Evolutionary conservation across 2,329 filamentous ascomycete species (phyloP), one percentile per base, ranked within the genome.

Genomic region (Nemania sp.): DNA sequence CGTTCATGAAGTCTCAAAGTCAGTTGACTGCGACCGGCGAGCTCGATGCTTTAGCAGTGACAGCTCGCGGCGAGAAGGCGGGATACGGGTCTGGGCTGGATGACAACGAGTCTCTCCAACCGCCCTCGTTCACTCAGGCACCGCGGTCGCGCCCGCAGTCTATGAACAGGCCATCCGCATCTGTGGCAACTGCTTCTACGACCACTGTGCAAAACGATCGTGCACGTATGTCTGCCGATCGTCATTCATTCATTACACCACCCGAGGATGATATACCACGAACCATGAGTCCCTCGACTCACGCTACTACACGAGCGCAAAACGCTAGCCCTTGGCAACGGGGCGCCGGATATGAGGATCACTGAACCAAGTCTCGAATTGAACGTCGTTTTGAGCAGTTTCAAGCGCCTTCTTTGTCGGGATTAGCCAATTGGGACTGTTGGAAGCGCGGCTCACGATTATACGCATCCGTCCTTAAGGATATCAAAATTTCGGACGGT

Each of bases 1-100:
- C 92, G 8, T 97, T 97, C 76, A 96, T 97, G 85, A 97, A 97
- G 78, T 96, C 91, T 12, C 89, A 94, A 72, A 89, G 89, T 5
- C 87, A 93, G 67, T 78, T 96, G 49, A 83, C 74, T 40, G 75
- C 79, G 14, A 90, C 88, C 4, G 96, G 91, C 6, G 92, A 97
- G 73, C 81, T 97, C 45, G 91, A 97, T 70, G 92, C 92, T 7
- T 77, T 97, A 52, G 92, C 90, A 61, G 90, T 89, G 14, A 96
- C 91, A 5, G 92, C 92, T 28, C 87, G 92, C 67, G 91, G 91
- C 53, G 91, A 96, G 69, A 89, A 90, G 72, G 51, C 52, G 0
- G 80, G 80, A 41, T 80, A 81, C 58, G 80, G 80, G 60, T 76
- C 78, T 53, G 77, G 76, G 26, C 76, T 84, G 23, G 84, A 86